Conservation (phyloP, 768 basidiomycete species). For the Pisolithus tinctorius region DNA sequence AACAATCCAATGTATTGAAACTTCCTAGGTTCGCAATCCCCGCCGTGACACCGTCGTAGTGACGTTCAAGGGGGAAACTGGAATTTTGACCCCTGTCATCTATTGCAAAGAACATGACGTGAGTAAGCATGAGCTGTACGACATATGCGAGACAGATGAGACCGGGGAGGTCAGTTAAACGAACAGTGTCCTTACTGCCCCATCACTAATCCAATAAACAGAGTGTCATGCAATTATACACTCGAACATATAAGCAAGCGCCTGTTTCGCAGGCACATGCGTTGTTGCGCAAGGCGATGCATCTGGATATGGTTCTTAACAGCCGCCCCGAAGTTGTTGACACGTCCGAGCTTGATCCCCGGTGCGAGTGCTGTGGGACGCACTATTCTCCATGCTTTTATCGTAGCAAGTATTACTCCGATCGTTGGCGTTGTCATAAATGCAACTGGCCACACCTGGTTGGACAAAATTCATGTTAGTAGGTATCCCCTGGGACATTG, state of each 20-base stretch:
- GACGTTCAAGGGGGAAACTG: conserved; percentile 72
- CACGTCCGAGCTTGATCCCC: conserved; percentile 22
- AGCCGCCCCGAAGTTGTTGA: conserved; percentile 31
- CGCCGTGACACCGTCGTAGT: conserved; percentile 61
- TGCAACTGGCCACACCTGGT: conserved; percentile 30
- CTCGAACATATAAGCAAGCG: conserved; percentile 78
- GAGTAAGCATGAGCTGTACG: conserved; percentile 62
- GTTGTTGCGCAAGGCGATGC: conserved; percentile 81
- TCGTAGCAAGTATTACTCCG: conserved; percentile 26
- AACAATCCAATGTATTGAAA: neutral
- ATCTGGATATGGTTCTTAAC: conserved; percentile 69
- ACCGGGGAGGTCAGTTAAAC: conserved; percentile 60
- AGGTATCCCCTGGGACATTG: neutral
- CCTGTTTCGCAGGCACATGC: conserved; percentile 68
- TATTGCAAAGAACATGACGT: conserved; percentile 74
- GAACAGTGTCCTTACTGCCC: neutral
- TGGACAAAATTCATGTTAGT: neutral
- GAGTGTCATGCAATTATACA: conserved; percentile 89
- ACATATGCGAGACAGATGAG: conserved; percentile 81
- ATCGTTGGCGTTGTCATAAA: conserved; percentile 36
- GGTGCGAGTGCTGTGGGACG: conserved; percentile 58
- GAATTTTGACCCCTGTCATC: conserved; percentile 71
- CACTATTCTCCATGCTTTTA: conserved; percentile 76
- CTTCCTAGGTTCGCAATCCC: conserved; percentile 64
- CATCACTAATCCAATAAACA: conserved; percentile 23